Base-by-base conservation (phyloP, 108 stramenopile genomes). In the Skeletonema tropicum region DNA sequence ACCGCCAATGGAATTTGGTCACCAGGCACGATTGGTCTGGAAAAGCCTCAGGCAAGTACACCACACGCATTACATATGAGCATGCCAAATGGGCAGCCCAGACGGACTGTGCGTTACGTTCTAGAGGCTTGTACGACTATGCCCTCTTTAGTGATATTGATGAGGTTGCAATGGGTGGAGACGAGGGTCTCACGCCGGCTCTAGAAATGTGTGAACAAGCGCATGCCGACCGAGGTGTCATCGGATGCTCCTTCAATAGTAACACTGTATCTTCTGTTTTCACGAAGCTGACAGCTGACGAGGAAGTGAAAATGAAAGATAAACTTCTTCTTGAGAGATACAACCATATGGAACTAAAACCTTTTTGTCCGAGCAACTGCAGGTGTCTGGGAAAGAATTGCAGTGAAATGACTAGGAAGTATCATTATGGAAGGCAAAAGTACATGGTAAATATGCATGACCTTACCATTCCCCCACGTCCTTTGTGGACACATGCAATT, bases 71-170 rank as follows among this genome's bases (percentile, higher is more conserved):
- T 66, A 74, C 80, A 7, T 81, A 81, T 59, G 80, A 81, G 57
- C 80, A 81, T 70, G 80, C 80, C 21, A 81, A 81, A 66, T 81
- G 80, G 80, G 80, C 80, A 41, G 68, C 80, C 52, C 80, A 81
- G 58, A 70, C 80, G 19, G 80, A 81, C 52, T 81, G 80, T 55
- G 80, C 69, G 2, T 57, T 81, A 10, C 67, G 80, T 23, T 67
- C 66, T 62, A 67, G 80, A 25, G 73, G 80, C 5, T 36, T 64
- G 1, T 74, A 45, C 60, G 69, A 81, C 59, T 81, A 74, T 30
- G 80, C 80, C 3, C 80, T 81, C 21, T 81, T 81, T 48, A 81
- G 80, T 49, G 80, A 81, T 35, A 74, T 81, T 32, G 80, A 81
- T 64, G 80, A 81, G 70, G 68, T 81, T 49, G 69, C 58, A 5